These are phyloP conservation scores for Blastobotrys proliferans DNA, from an alignment of 1,139 yeast species.

Conservation along the genomic window DNA sequence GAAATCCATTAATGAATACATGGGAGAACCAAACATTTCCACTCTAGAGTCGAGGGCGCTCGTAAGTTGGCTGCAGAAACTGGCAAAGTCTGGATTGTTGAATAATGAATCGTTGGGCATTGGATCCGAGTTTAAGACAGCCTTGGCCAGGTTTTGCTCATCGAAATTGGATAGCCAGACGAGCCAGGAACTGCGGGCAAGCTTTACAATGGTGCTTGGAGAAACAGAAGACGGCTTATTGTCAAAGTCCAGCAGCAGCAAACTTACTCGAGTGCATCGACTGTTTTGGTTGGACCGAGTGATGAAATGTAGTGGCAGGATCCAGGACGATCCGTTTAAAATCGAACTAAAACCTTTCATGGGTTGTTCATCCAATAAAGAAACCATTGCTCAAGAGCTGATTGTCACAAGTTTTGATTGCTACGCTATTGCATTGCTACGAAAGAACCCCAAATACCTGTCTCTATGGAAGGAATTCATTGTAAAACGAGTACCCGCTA, in stretches of 20 bases:
- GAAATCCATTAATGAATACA: slow-evolving; percentile 13
- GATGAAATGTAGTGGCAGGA: slow-evolving; percentile 25
- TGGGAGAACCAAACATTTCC: slow-evolving; percentile 1
- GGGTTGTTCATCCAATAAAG: too few relatives aligned
- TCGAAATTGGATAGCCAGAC: neutral
- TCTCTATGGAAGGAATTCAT: slow-evolving; percentile 33
- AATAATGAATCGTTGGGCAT: neutral
- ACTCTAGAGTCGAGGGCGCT: slow-evolving; percentile 2
- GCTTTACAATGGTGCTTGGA: slow-evolving; percentile 6
- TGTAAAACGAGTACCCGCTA: slow-evolving; percentile 29
- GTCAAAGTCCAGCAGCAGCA: slow-evolving; percentile 9
- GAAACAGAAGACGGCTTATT: neutral
- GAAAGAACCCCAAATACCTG: slow-evolving; percentile 27
- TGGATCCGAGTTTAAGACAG: slow-evolving; percentile 6
- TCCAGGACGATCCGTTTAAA: slow-evolving; percentile 25
- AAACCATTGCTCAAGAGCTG: slow-evolving; percentile 30
- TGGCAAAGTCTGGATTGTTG: neutral
- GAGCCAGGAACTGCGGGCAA: slow-evolving; percentile 2
- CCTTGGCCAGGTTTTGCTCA: slow-evolving; percentile 4
- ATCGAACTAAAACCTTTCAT: slow-evolving; percentile 30
- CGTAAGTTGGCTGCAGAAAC: slow-evolving; percentile 4
- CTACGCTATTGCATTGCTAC: slow-evolving; percentile 29
- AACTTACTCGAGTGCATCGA: slow-evolving; percentile 27
- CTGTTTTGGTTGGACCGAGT: slow-evolving; percentile 35
- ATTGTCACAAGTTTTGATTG: slow-evolving; percentile 37